These are phyloP conservation scores for Spathaspora boniae DNA, from an alignment of 805 yeast species.

Conservation along the genomic window DNA sequence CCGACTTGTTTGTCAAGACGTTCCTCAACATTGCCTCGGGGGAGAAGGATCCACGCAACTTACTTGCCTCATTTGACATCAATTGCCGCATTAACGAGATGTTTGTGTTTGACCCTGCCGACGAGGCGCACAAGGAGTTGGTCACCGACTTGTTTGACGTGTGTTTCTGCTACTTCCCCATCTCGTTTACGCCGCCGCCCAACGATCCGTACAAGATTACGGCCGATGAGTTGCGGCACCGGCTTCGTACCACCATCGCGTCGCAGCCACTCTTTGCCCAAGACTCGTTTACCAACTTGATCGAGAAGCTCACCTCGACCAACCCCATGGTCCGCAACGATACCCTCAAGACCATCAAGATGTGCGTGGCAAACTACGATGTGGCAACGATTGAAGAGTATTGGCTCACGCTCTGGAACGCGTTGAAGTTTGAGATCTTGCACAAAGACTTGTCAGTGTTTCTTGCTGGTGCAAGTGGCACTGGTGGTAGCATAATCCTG, in stretches of 20 bases:
- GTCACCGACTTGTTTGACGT: conserved; percentile 78
- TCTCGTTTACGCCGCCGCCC: conserved; percentile 87
- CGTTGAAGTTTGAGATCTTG: conserved; percentile 82
- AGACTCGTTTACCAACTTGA: conserved; percentile 71
- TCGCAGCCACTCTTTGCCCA: conserved; percentile 61
- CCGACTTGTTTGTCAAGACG: conserved; percentile 46
- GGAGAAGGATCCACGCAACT: conserved; percentile 92
- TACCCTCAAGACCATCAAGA: conserved; percentile 57
- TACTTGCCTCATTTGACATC: conserved; percentile 64
- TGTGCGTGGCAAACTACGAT: conserved; percentile 54
- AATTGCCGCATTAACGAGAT: conserved; percentile 43
- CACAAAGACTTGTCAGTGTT: conserved; percentile 46
- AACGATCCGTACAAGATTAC: conserved; percentile 86
- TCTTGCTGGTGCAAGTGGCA: too few species aligned
- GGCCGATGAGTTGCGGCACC: conserved; percentile 61
- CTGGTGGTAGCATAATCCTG: conserved; percentile 24
- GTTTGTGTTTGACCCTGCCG: conserved; percentile 25
- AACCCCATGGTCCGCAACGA: conserved; percentile 73
- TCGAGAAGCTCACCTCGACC: conserved; percentile 77
- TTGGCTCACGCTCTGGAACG: conserved; percentile 82
- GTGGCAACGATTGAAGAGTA: conserved; percentile 46
- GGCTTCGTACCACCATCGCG: conserved; percentile 60
- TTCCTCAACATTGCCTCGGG: conserved; percentile 73
- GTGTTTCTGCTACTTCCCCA: conserved; percentile 93
- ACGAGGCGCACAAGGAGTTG: conserved; percentile 35